Conservation (phyloP, 179 eudicot genomes). For the Silene vulgaris region DNA sequence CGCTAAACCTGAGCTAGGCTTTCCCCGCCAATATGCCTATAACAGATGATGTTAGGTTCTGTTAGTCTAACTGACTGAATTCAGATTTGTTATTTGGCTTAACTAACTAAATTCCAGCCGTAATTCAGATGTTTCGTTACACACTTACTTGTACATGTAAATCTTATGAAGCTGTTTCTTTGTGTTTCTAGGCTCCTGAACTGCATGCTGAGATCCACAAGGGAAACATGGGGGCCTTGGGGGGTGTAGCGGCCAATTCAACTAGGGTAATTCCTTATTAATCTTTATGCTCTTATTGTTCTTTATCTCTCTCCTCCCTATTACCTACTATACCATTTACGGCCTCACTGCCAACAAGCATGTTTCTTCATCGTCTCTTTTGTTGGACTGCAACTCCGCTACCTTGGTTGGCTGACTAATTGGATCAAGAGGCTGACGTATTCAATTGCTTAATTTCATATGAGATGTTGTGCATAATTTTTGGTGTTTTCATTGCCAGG, state of each 20-base stretch:
- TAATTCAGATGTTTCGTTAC: too few species aligned
- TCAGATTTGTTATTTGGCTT: too few species aligned
- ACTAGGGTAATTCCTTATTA: slow-evolving; percentile 44
- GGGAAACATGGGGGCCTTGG: slow-evolving; percentile 36
- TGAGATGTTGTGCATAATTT: not conserved
- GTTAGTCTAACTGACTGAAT: too few species aligned
- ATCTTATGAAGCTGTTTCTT: slow-evolving; percentile 5
- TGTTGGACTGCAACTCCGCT: not conserved
- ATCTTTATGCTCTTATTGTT: not conserved
- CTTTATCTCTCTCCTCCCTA: too few species aligned
- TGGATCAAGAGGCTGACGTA: not conserved
- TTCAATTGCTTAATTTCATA: not conserved
- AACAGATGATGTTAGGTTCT: too few species aligned
- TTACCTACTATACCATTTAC: too few species aligned
- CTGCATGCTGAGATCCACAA: slow-evolving; percentile 58
- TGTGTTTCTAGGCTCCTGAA: slow-evolving; percentile 56
- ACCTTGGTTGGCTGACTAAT: too few species aligned
- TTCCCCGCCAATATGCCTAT: too few species aligned
- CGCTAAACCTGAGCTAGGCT: too few species aligned
- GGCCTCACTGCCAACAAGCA: too few species aligned
- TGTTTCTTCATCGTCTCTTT: not conserved
- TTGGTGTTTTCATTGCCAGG: slow-evolving; percentile 31
- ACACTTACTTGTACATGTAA: not conserved
- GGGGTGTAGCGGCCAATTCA: slow-evolving; percentile 44
- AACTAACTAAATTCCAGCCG: too few species aligned